Evolutionary conservation across 2,329 filamentous ascomycete genomes (phyloP).

Genomic region (Scleromitrula shiraiana): DNA sequence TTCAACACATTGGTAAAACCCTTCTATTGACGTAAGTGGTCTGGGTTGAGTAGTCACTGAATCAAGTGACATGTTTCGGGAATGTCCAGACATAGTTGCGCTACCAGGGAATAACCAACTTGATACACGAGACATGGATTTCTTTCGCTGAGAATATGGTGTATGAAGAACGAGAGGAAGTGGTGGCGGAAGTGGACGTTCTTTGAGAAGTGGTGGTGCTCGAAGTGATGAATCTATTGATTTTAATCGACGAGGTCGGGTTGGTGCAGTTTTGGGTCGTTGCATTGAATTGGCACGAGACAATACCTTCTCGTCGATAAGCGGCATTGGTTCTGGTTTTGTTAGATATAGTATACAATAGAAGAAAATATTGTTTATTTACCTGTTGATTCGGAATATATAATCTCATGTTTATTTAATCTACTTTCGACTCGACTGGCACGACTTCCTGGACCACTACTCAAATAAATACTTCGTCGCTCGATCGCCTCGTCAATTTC

Average conservation of each 20-base stretch:
- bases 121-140: slow-evolving; percentile 55
- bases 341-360: no score
- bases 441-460: slow-evolving; percentile 25
- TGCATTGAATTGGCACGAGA: slow-evolving; percentile 31
- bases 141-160: slow-evolving; percentile 50
- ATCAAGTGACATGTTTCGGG: slow-evolving; percentile 37
- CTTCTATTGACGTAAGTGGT: slow-evolving; percentile 43
- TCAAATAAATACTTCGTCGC: slow-evolving; percentile 45
- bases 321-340: slow-evolving; percentile 42
- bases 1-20: slow-evolving; percentile 51
- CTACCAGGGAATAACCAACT: slow-evolving; percentile 44
- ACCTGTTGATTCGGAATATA: slow-evolving; percentile 25
- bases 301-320: slow-evolving; percentile 36
- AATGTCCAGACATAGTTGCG: slow-evolving; percentile 24
- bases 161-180: slow-evolving; percentile 48
- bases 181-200: slow-evolving; percentile 36
- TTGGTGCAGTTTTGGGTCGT: slow-evolving; percentile 9
- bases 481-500: slow-evolving; percentile 50
- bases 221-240: slow-evolving; percentile 1
- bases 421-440: slow-evolving; percentile 21
- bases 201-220: slow-evolving; percentile 7
- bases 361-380: not conserved
- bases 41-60: slow-evolving; percentile 48
- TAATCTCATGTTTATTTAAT: slow-evolving; percentile 13
- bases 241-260: slow-evolving; percentile 6